Evolutionary conservation across 2,329 filamentous ascomycete genomes (phyloP).

Genomic region (Elsinoe arachidis): DNA sequence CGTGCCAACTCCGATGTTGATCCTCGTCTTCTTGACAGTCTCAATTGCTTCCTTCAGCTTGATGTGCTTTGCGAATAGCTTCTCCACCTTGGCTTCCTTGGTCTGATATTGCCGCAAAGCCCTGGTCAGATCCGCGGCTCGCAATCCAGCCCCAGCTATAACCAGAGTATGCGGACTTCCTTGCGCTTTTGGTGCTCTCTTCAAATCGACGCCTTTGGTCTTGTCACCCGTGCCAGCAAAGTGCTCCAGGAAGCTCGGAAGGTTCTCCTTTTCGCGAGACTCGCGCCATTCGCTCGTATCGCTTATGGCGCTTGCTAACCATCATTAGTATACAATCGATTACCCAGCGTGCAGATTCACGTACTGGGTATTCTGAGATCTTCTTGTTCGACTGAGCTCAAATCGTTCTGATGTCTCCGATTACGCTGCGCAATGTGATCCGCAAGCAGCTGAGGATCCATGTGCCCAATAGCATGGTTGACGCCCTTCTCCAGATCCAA

Average conservation of each 20-base stretch:
- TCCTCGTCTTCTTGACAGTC: conserved; percentile 58
- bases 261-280: conserved; percentile 58
- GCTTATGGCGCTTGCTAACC: conserved; percentile 45
- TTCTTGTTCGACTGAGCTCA: conserved; percentile 75
- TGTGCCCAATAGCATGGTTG: conserved; percentile 69
- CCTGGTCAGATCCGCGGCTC: conserved; percentile 77
- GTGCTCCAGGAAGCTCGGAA: conserved; percentile 69
- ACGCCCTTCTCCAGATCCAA: conserved; percentile 46
- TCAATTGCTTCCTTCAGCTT: conserved; percentile 81
- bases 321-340: not conserved
- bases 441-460: conserved; percentile 75
- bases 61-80: conserved; percentile 97
- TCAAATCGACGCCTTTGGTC: conserved; percentile 49
- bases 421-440: conserved; percentile 78
- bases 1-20: conserved; percentile 84
- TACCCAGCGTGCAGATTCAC: conserved; percentile 17
- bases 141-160: conserved; percentile 72
- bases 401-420: conserved; percentile 65
- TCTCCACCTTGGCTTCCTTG: conserved; percentile 70
- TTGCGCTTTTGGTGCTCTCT: conserved; percentile 56
- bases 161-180: conserved; percentile 68
- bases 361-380: conserved; percentile 73
- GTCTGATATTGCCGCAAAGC: conserved; percentile 68
- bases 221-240: conserved; percentile 38
- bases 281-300: conserved; percentile 71